These are phyloP conservation scores for Verticillium dahliae DNA, from an alignment of 2,329 filamentous ascomycete genomes.

Conservation along the genomic window DNA sequence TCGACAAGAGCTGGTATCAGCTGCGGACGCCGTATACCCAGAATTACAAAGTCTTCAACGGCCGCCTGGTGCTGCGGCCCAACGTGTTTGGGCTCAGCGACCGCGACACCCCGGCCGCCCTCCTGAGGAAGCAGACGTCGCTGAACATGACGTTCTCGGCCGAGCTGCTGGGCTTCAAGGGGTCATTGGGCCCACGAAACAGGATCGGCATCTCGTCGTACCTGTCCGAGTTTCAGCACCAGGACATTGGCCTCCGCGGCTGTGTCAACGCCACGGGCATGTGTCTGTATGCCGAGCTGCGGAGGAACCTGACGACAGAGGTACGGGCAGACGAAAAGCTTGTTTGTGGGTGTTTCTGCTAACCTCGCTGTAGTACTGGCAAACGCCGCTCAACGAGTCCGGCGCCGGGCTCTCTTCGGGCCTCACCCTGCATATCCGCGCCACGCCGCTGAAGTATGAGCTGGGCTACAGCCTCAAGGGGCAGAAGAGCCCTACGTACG, in stretches of 20 bases:
- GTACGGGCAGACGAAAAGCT: not conserved
- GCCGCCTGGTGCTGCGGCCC: conserved; percentile 21
- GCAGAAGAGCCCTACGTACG: conserved; percentile 4
- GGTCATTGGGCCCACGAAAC: conserved; percentile 11
- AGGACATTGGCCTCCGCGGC: conserved; percentile 17
- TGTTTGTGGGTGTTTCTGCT: not conserved
- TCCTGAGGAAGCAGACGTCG: conserved; percentile 20
- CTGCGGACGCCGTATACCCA: conserved; percentile 8
- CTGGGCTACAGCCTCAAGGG: conserved; percentile 14
- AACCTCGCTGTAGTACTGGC: conserved; percentile 2
- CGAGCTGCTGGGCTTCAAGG: conserved; percentile 8
- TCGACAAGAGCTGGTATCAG: conserved; percentile 4
- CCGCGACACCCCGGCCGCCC: conserved; percentile 17
- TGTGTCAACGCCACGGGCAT: conserved; percentile 13
- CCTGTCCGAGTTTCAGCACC: conserved; percentile 15
- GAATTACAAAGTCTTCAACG: conserved; percentile 1
- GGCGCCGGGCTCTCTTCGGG: not conserved
- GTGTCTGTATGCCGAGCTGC: conserved; percentile 8
- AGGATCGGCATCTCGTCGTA: conserved; percentile 18
- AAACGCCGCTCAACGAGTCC: conserved; percentile 1
- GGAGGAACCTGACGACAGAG: conserved; percentile 4
- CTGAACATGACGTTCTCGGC: conserved; percentile 21
- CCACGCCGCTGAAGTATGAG: conserved; percentile 12
- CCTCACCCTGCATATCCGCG: conserved; percentile 13
- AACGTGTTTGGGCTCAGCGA: conserved; percentile 19